These are phyloP conservation scores for Cinchona pubescens DNA, from an alignment of 257 asterid genomes.

Conservation along the genomic window DNA sequence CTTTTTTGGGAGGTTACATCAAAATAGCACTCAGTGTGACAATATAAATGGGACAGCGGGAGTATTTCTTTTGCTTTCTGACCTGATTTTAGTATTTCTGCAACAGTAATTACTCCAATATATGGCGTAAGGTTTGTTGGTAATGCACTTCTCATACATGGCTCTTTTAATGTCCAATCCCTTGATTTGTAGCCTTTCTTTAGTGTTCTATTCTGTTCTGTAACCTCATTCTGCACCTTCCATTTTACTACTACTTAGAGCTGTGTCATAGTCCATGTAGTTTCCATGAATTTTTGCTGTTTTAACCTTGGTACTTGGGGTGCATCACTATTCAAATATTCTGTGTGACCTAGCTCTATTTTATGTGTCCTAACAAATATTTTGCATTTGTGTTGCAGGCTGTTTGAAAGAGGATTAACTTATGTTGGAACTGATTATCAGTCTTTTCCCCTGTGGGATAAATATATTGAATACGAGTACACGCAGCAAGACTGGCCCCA, in stretches of 20 bases:
- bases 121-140: conserved; percentile 67
- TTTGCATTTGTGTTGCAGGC: conserved; percentile 51
- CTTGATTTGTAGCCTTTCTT: conserved; percentile 38
- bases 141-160: conserved; percentile 45
- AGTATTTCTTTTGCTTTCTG: conserved; percentile 45
- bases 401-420: conserved; percentile 90
- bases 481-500: conserved; percentile 84
- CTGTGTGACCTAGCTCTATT: conserved; percentile 18
- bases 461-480: conserved; percentile 84
- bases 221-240: conserved; percentile 44
- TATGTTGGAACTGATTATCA: conserved; percentile 93
- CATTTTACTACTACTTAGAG: conserved; percentile 53
- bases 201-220: conserved; percentile 38
- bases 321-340: conserved; percentile 63
- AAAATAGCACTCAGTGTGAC: too few relatives aligned
- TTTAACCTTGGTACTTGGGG: conserved; percentile 78
- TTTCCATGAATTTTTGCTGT: conserved; percentile 59
- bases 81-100: conserved; percentile 61
- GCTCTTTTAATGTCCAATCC: conserved; percentile 51
- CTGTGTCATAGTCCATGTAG: conserved; percentile 55
- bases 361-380: conserved; percentile 24
- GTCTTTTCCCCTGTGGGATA: conserved; percentile 98
- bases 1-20: too few relatives aligned
- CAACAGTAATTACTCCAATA: conserved; percentile 58
- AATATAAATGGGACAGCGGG: too few relatives aligned